Conservation (phyloP, 805 yeast species). For the Maudiozyma barnettii region DNA sequence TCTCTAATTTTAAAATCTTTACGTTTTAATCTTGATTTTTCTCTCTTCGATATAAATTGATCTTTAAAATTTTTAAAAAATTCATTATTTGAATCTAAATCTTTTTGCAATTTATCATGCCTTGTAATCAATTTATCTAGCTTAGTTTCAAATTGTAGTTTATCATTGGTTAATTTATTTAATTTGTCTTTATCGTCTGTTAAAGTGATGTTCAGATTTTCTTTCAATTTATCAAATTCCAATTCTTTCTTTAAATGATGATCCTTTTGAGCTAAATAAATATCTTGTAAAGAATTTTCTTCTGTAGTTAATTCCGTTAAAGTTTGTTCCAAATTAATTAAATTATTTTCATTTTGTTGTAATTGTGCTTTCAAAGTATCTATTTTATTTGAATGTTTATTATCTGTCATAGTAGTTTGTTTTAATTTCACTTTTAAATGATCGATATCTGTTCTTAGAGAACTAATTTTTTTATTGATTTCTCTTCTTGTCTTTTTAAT, state of each 20-base stretch:
- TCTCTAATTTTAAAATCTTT: constrained; percentile 19
- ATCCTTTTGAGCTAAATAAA: constrained; percentile 30
- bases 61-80: constrained; percentile 16
- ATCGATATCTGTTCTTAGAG: constrained; percentile 50
- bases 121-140: constrained; percentile 15
- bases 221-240: constrained; percentile 23
- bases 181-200: constrained; percentile 1
- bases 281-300: constrained; percentile 27
- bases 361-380: constrained; percentile 39
- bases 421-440: constrained; percentile 38
- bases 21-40: constrained; percentile 17
- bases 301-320: constrained; percentile 10
- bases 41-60: constrained; percentile 16
- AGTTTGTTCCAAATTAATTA: constrained; percentile 14
- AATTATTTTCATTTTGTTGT: constrained; percentile 30
- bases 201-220: constrained; percentile 9
- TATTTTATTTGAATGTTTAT: constrained; percentile 43
- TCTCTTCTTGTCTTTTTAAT: constrained; percentile 51
- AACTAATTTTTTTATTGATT: constrained; percentile 41
- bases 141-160: constrained; percentile 14
- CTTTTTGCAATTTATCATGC: constrained; percentile 20
- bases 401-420: constrained; percentile 45
- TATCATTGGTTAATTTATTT: constrained; percentile 16
- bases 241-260: constrained; percentile 28
- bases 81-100: constrained; percentile 17